Evolutionary conservation across 169 alveolate genomes (phyloP), one percentile per base, ranked within the genome.

Genomic region (Perkinsus chesapeaki): DNA sequence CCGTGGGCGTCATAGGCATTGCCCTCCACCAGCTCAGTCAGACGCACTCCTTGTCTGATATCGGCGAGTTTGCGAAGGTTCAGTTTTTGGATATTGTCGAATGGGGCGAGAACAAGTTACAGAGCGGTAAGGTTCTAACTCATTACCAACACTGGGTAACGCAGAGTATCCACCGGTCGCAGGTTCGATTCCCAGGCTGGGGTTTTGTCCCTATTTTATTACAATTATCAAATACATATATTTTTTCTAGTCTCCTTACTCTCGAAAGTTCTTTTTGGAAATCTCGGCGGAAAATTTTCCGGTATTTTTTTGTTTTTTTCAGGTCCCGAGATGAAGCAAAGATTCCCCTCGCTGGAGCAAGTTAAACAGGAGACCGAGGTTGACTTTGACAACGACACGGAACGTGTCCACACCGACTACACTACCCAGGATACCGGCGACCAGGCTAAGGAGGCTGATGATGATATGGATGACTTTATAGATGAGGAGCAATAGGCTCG

Each of bases 11-110:
- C 43, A 92, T 94, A n/a, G 94, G 94, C 48, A 94, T 94, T 3
- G 39, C 95, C n/a, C 72, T 92, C 39, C 93, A 94, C 73, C 95
- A 94, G 91, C 38, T 94, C 72, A 94, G 95, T 48, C 92, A 94
- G 93, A 94, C 95, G 0, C 95, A 94, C 60, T 90, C 95, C 20
- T 94, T 94, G 9, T 92, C 95, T 3, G 95, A 94, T 73, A 94
- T 94, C 60, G 95, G 95, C n/a, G 94, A 94, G 73, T 94, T 94
- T 39, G 95, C 95, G 82, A 94, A 94, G 72, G 94, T 92, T 31
- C 93, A 94, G 73, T 94, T 94, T 82, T 37, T 94, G 23, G 95
- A 94, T 91, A 94, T 94, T 27, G 60, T 94, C 0, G 95, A 94
- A 39, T 94, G 95, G 95, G 95, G 95, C 3, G 93, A 94, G 91